Percentiles rank a stretch among this genome's conserved stretches.
Evolutionary conservation across 805 yeast genomes (phyloP).

Genomic region (Hanseniaspora lachancei): DNA sequence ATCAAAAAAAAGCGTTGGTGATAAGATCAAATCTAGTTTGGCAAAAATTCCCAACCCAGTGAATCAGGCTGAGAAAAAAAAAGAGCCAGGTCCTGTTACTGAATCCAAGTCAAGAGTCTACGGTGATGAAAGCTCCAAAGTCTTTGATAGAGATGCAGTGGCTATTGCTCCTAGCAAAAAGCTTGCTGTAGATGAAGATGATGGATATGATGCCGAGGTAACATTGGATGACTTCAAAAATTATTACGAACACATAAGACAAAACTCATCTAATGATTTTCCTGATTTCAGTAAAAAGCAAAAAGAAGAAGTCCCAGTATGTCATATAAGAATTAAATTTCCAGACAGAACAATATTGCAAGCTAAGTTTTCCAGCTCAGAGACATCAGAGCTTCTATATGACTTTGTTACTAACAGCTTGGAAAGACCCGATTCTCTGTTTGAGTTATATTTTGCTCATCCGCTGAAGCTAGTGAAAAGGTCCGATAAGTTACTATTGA

Average conservation of each 20-base stretch:
- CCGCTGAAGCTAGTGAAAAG: conserved; percentile 31
- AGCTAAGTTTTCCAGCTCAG: conserved; percentile 34
- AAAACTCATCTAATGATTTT: not conserved
- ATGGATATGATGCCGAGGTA: conserved; percentile 33
- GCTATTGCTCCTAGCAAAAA: conserved; percentile 4
- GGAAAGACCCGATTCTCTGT: conserved; percentile 23
- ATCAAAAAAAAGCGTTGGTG: not conserved
- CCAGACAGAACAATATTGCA: conserved; percentile 46
- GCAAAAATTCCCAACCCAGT: not conserved
- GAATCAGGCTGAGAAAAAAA: not conserved
- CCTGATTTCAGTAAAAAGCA: conserved; percentile 14
- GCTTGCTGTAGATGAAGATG: conserved; percentile 19
- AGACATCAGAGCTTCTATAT: conserved; percentile 29
- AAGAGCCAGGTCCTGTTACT: no score
- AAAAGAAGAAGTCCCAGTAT: conserved; percentile 22
- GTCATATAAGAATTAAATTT: conserved; percentile 39
- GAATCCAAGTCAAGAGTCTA: not conserved
- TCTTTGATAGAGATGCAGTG: not conserved
- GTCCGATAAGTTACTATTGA: conserved; percentile 24
- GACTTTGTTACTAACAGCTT: conserved; percentile 23
- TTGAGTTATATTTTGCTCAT: conserved; percentile 35
- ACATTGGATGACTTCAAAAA: conserved; percentile 40
- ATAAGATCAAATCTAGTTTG: not conserved
- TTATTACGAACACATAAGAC: conserved; percentile 37
- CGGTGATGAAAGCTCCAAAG: not conserved